Conservation (phyloP, 495 filamentous ascomycete species). For the Lasiosphaeria hispida region DNA sequence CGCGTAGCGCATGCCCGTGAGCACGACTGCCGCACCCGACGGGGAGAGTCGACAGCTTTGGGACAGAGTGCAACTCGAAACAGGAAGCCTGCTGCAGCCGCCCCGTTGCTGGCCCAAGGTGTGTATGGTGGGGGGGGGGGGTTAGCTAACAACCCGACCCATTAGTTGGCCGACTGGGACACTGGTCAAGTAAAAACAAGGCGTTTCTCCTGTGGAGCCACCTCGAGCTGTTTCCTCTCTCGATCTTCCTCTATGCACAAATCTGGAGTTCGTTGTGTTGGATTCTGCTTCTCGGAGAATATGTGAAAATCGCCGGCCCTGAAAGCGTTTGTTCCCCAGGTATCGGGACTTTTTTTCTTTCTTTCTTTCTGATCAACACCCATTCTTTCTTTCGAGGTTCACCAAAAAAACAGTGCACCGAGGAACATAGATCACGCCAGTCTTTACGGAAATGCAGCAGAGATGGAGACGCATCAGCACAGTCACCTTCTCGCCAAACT, state of each 20-base stretch:
- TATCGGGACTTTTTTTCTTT: conserved; percentile 13
- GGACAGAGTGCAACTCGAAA: conserved; percentile 1
- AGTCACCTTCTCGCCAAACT: conserved; percentile 6
- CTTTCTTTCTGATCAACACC: conserved; percentile 4
- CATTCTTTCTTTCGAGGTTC: conserved; percentile 6
- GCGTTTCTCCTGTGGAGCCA: conserved; percentile 15
- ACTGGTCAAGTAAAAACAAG: conserved; percentile 18
- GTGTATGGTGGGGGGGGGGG: not conserved
- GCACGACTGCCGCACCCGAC: conserved; percentile 6
- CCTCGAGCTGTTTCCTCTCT: conserved; percentile 13
- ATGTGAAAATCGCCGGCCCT: conserved; percentile 23
- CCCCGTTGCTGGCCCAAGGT: not conserved
- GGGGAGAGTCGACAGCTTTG: not conserved
- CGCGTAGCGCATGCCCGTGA: not conserved
- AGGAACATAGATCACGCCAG: not conserved
- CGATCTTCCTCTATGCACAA: not conserved
- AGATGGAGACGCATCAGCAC: conserved; percentile 7
- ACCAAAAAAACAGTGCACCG: not conserved
- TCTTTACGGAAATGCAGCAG: conserved; percentile 15
- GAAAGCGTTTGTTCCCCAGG: conserved; percentile 11
- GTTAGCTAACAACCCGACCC: not conserved
- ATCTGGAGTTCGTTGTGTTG: conserved; percentile 1
- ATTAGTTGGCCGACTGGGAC: not conserved
- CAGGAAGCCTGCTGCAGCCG: not conserved
- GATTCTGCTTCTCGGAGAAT: conserved; percentile 18